Base-by-base conservation (phyloP, 352 stramenopile genomes). In the Globisporangium middletonii region DNA sequence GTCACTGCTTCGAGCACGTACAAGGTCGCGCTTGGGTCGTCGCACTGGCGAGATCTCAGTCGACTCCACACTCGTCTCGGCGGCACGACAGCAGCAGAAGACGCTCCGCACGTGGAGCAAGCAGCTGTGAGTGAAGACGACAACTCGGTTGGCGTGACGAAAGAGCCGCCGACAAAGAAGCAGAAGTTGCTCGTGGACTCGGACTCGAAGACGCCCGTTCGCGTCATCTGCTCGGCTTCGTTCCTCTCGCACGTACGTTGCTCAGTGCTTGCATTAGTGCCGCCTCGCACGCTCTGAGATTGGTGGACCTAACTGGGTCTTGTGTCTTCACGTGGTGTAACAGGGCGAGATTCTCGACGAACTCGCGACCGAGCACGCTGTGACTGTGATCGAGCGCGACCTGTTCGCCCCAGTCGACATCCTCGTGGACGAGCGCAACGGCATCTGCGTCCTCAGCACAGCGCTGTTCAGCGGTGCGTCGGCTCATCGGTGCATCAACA, bases 391-490 rank as follows among this genome's bases (percentile, higher is more conserved):
- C 54, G 81, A 92, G 50, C 68, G 81, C 60, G 68, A 89, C 43
- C 62, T 92, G 19, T 65, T 64, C 26, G 30, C 59, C 38, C 72
- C 72, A 13, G 71, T 92, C 45, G 75, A 84, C 55, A 62, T 89
- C 15, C 37, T 89, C n/a, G 55, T 92, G 5, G 81, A 92, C 42
- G 81, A 92, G 38, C 67, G 66, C 50, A 89, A 86, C 42, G 80
- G 63, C 9, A 69, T 89, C 46, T 80, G 69, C 41, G 41, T 89
- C 8, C 47, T 85, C 11, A 44, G 58, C 37, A 52, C 62, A 13
- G 38, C 43, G 16, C 65, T 68, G 6, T 82, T 92, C 33, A 45
- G 64, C 65, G 70, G 81, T 89, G 41, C 50, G 53, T 53, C 26
- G 4, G 13, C 28, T 38, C n/a, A n/a, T n/a, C n/a, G n/a, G n/a